Conservation (phyloP, 2,329 filamentous ascomycete species). For the Talaromyces piceae region DNA sequence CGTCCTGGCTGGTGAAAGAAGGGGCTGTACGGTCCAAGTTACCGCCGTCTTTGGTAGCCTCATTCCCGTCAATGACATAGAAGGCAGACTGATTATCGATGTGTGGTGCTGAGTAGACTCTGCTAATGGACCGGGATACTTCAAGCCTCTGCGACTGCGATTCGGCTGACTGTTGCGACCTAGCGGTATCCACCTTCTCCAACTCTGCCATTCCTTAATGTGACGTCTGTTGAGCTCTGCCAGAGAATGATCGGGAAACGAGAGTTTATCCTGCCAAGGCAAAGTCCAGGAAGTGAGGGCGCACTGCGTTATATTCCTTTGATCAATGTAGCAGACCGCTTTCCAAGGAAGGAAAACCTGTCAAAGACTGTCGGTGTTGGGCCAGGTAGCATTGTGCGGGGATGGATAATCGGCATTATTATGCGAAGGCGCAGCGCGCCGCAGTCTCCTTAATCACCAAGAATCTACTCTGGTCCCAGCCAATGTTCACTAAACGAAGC, state of each 20-base stretch:
- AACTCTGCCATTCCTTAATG: conserved; percentile 11
- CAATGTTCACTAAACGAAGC: background rate
- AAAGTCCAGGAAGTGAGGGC: no score
- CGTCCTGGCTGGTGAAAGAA: background rate
- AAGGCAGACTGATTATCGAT: conserved; percentile 8
- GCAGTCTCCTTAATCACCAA: no score
- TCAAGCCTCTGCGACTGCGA: background rate
- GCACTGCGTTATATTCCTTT: background rate
- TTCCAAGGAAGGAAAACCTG: background rate
- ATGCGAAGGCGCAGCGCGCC: no score
- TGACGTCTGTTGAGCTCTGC: background rate
- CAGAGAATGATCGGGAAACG: no score
- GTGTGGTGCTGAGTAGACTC: conserved; percentile 9
- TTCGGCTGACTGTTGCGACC: conserved; percentile 2
- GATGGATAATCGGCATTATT: background rate
- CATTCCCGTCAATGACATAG: conserved; percentile 1
- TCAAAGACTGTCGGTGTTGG: background rate
- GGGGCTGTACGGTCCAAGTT: conserved; percentile 1
- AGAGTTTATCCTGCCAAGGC: background rate
- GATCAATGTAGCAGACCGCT: background rate
- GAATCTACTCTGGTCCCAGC: no score
- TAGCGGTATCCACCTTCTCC: conserved; percentile 8
- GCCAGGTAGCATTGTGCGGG: background rate
- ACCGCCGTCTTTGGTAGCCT: background rate
- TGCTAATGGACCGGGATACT: background rate